Evolutionary conservation across 257 asterid genomes (phyloP).

Genomic region (Solanum gandarillasii): DNA sequence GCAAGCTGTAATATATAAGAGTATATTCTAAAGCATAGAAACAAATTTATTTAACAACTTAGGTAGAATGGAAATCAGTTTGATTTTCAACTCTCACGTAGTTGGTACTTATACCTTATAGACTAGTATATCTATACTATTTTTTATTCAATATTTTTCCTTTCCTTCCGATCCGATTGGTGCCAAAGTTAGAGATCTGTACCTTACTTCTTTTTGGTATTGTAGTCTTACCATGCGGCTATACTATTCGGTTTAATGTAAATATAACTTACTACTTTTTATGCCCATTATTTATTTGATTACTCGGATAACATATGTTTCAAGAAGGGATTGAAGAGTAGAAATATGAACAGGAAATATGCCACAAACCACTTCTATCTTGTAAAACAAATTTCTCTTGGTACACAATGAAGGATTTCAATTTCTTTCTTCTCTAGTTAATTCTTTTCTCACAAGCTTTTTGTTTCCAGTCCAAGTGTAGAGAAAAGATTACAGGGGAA

Average conservation of each 20-base stretch:
- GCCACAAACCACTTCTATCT: not conserved
- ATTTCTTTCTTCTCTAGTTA: not conserved
- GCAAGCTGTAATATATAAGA: not conserved
- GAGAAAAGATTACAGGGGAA: not conserved
- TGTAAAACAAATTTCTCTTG: not conserved
- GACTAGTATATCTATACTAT: not conserved
- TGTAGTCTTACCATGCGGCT: not conserved
- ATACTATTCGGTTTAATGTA: not conserved
- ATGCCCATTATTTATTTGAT: not conserved
- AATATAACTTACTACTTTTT: not conserved
- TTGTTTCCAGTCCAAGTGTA: not conserved
- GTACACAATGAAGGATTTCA: not conserved
- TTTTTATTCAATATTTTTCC: not conserved
- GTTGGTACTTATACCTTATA: not conserved
- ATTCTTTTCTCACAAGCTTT: not conserved
- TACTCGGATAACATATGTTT: not conserved
- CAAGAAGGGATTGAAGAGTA: not conserved
- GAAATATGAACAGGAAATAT: not conserved
- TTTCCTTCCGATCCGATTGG: not conserved
- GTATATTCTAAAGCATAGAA: not conserved
- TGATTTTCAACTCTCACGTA: not conserved
- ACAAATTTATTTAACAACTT: not conserved
- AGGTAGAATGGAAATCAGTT: not conserved
- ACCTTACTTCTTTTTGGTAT: not conserved
- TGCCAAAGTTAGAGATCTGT: not conserved